Evolutionary conservation across 2,329 filamentous ascomycete genomes (phyloP).

Genomic region (Beauveria australis): DNA sequence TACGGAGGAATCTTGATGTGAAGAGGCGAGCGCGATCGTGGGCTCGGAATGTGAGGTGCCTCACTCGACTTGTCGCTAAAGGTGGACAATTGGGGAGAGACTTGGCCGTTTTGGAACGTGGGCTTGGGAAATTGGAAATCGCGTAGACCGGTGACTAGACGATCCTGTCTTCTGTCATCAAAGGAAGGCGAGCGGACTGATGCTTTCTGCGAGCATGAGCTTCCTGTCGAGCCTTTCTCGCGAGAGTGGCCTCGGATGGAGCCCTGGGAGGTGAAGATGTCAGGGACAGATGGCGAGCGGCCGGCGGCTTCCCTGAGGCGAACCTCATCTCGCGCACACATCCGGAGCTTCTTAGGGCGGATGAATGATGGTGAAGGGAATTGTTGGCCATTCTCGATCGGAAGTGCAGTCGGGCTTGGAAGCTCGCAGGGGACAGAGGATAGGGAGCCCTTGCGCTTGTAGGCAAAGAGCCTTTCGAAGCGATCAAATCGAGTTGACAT

Average conservation of each 20-base stretch:
- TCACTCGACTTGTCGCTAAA: conserved; percentile 18
- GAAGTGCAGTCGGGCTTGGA: conserved; percentile 14
- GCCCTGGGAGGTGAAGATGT: conserved; percentile 6
- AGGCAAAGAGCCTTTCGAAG: conserved; percentile 44
- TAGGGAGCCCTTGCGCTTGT: conserved; percentile 29
- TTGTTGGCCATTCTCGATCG: conserved; percentile 23
- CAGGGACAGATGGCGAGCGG: conserved; percentile 17
- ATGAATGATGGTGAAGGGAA: conserved; percentile 49
- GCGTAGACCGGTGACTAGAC: conserved; percentile 22
- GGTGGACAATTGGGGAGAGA: conserved; percentile 18
- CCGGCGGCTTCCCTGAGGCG: conserved; percentile 21
- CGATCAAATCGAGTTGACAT: conserved; percentile 43
- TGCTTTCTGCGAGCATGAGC: conserved; percentile 12
- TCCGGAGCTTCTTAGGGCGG: conserved; percentile 43
- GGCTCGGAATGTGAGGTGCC: conserved; percentile 18
- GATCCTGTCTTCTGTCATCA: conserved; percentile 15
- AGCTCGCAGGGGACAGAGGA: conserved; percentile 19
- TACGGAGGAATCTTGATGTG: conserved; percentile 14
- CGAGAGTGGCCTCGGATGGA: conserved; percentile 10
- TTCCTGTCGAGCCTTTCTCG: conserved; percentile 12
- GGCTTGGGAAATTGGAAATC: conserved; percentile 31
- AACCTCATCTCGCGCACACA: conserved; percentile 48
- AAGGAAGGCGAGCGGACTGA: conserved; percentile 21
- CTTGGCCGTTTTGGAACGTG: conserved; percentile 21
- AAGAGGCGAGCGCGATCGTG: conserved; percentile 19